Base-by-base conservation (phyloP, 805 yeast genomes). In the Torulaspora gathmanii region DNA sequence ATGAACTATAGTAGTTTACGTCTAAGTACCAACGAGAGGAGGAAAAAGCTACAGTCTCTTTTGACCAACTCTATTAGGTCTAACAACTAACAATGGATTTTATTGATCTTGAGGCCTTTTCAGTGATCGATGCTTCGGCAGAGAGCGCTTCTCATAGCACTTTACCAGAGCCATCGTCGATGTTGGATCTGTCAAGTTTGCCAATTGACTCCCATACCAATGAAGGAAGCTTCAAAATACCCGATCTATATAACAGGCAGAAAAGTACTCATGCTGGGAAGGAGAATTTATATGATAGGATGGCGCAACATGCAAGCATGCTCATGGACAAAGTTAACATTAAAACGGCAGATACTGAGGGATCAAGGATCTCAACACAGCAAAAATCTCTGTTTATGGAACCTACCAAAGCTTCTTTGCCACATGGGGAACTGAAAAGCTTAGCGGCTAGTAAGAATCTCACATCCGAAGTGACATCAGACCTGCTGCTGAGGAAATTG, bases 81-180 rank as follows among this genome's bases (percentile, higher is more conserved):
- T 5, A 27, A 8, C 15, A 33, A 16, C 27, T 33, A 40, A 10
- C 22, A 29, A 68, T 39, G 71, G 83, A 55, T 59, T 80, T 46
- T 61, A 76, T 27, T 56, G 83, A 46, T 76, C 80, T 15, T 56
- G 80, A 55, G 69, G 73, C 61, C 55, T 75, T 44, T 56, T 71
- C 69, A 61, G 34, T 52, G 56, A 47, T 37, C 44, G 49, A 58
- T 57, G 10, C 49, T 61, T 25, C 67, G 60, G 46, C 45, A 46
- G 37, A 56, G 56, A 46, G 58, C 16, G 38, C 44, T 25, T 16
- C 31, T 31, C 33, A 38, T 27, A 47, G 36, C 28, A 25, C 49
- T 3, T 62, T 46, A 52, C 66, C 67, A 10, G 61, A 55, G 23
- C 65, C 67, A 10, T 59, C 60, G 7, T 52, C 62, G 19, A 50